A percentile compares a stretch with the other conserved stretches of the same genome.
These are phyloP conservation scores for Botryotinia narcissicola DNA, from an alignment of 2,329 filamentous ascomycete genomes.

Conservation along the genomic window DNA sequence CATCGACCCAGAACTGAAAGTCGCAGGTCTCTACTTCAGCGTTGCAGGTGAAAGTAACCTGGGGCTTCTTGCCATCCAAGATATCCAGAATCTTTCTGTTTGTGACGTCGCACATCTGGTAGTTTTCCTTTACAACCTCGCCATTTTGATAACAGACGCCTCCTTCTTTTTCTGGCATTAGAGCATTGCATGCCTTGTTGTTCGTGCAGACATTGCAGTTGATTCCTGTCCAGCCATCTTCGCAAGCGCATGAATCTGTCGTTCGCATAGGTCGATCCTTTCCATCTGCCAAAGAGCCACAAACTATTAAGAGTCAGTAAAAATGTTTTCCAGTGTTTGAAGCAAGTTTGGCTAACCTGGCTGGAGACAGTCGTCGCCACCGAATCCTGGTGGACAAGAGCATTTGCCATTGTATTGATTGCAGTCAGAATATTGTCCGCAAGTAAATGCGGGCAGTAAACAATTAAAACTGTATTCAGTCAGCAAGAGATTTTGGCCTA, in stretches of 20 bases:
- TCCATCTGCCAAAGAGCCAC: conserved; percentile 82
- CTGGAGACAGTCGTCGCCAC: conserved; percentile 86
- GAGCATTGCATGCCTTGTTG: conserved; percentile 77
- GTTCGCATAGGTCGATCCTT: conserved; percentile 73
- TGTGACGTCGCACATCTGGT: conserved; percentile 96
- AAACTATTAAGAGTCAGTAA: conserved; percentile 52
- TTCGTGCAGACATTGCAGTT: conserved; percentile 96
- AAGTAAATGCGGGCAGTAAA: conserved; percentile 86
- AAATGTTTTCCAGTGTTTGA: not conserved
- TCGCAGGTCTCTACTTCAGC: conserved; percentile 74
- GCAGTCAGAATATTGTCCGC: conserved; percentile 85
- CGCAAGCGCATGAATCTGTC: conserved; percentile 74
- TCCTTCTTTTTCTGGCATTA: conserved; percentile 79
- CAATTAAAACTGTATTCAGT: conserved; percentile 79
- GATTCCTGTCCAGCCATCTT: conserved; percentile 92
- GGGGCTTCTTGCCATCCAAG: conserved; percentile 78
- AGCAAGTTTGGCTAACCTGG: conserved; percentile 54
- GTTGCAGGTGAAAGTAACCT: conserved; percentile 93
- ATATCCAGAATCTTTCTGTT: conserved; percentile 90
- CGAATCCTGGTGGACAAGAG: conserved; percentile 86
- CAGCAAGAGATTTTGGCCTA: conserved; percentile 18
- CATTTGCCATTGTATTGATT: conserved; percentile 91
- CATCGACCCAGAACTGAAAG: conserved; percentile 98
- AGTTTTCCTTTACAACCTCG: conserved; percentile 88
- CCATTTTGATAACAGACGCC: conserved; percentile 92